Evolutionary conservation across 805 yeast genomes (phyloP).

Genomic region (Wickerhamiella occidentalis): DNA sequence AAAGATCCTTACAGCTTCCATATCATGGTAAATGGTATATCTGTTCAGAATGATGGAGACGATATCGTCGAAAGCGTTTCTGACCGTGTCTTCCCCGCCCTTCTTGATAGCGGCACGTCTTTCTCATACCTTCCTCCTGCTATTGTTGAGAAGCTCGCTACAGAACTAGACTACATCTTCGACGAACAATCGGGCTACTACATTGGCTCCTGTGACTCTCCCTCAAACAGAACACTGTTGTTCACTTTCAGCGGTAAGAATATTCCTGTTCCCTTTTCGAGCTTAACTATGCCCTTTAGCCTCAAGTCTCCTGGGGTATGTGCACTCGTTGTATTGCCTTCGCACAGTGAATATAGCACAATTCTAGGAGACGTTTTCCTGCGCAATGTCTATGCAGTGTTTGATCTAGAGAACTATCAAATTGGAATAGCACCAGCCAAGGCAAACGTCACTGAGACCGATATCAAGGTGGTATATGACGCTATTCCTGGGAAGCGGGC

Average conservation of each 20-base stretch:
- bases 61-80: neutral
- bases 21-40: slow-evolving; percentile 15
- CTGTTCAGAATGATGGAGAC: neutral
- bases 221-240: slow-evolving; percentile 28
- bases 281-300: slow-evolving; percentile 23
- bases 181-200: slow-evolving; percentile 29
- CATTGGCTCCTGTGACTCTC: slow-evolving; percentile 23
- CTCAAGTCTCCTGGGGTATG: slow-evolving; percentile 26
- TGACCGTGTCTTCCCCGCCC: slow-evolving; percentile 26
- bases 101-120: slow-evolving; percentile 50
- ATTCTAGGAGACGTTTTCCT: slow-evolving; percentile 58
- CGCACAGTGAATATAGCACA: slow-evolving; percentile 25
- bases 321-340: slow-evolving; percentile 21
- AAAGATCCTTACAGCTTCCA: slow-evolving; percentile 11
- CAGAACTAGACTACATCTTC: slow-evolving; percentile 32
- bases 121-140: slow-evolving; percentile 37
- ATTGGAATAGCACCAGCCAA: slow-evolving; percentile 46
- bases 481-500: slow-evolving; percentile 24
- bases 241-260: slow-evolving; percentile 23
- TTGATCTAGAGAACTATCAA: slow-evolving; percentile 46
- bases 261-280: slow-evolving; percentile 19
- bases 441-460: slow-evolving; percentile 21
- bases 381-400: slow-evolving; percentile 58
- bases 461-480: slow-evolving; percentile 18
- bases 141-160: slow-evolving; percentile 23